phyloP scores from a whole-genome alignment of 2,329 filamentous ascomycete genomes.

The Colletotrichum cuscutae region DNA sequence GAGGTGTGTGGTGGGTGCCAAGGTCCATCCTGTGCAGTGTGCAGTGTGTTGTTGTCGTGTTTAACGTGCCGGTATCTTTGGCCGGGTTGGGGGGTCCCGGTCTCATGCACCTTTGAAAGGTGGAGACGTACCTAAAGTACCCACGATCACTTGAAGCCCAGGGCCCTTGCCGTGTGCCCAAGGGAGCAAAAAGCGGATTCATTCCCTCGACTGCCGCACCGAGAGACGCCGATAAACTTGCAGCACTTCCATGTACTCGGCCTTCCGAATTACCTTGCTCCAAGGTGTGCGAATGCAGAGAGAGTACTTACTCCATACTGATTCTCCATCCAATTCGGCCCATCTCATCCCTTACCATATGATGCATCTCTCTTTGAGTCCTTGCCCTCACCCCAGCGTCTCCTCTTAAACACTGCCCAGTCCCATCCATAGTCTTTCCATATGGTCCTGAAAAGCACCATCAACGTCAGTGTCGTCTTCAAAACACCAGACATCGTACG shows the following conservation, averaged over 20 bases:
- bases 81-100: neutral
- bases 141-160: neutral
- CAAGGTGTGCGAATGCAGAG: neutral
- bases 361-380: no score
- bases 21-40: neutral
- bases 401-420: neutral
- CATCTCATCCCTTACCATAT: neutral
- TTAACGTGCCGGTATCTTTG: conserved; percentile 13
- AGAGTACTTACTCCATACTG: neutral
- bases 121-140: neutral
- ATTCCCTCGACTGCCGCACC: neutral
- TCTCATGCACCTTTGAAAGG: conserved; percentile 10
- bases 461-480: neutral
- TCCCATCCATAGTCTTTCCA: neutral
- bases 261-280: neutral
- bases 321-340: neutral
- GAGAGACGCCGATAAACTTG: neutral
- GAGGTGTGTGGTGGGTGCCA: neutral
- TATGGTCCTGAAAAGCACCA: neutral
- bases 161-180: neutral
- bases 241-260: neutral
- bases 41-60: neutral
- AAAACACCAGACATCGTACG: neutral
- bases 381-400: no score
- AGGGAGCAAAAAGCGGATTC: neutral